Percentiles rank a stretch among this genome's conserved stretches.
phyloP scores from a whole-genome alignment of 1,139 yeast genomes.

The Chernovozyma aurita region DNA sequence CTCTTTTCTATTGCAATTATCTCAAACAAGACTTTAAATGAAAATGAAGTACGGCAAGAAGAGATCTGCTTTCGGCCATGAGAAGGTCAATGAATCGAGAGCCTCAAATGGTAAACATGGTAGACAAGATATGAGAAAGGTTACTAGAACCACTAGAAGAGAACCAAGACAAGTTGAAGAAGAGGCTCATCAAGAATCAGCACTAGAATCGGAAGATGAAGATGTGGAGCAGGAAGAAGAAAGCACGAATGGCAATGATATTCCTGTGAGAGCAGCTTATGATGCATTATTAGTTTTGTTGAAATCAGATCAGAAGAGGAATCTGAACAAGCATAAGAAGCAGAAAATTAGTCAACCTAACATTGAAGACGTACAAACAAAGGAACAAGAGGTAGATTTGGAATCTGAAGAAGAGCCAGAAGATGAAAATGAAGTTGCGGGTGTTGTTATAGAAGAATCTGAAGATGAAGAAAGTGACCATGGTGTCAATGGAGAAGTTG shows the following conservation, averaged over 20 bases:
- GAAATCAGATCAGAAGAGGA: conserved; percentile 41
- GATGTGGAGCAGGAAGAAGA: conserved; percentile 12
- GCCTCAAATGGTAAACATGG: conserved; percentile 42
- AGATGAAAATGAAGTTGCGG: conserved; percentile 19
- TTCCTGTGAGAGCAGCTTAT: conserved; percentile 50
- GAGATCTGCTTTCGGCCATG: background rate
- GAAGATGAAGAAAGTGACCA: conserved; percentile 23
- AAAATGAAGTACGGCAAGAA: conserved; percentile 7
- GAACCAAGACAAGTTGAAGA: conserved; percentile 10
- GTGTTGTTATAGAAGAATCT: conserved; percentile 17
- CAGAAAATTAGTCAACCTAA: conserved; percentile 2
- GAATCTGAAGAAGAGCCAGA: conserved; percentile 20
- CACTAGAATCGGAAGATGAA: conserved; percentile 13
- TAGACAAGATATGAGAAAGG: conserved; percentile 52
- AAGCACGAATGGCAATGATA: conserved; percentile 6
- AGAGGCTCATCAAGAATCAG: conserved; percentile 11
- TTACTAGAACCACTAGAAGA: conserved; percentile 51
- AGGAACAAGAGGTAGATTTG: conserved; percentile 11
- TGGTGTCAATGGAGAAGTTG: conserved; percentile 23
- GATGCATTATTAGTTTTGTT: conserved; percentile 72
- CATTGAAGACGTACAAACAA: conserved; percentile 7
- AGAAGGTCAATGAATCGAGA: conserved; percentile 5
- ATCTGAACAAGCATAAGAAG: conserved; percentile 12
- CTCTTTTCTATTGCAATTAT: too few relatives aligned
- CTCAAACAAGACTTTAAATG: too few relatives aligned